Evolutionary conservation across 306 rosid genomes (phyloP), one percentile per base, ranked within the genome.

Genomic region (Citrullus mucosospermus): DNA sequence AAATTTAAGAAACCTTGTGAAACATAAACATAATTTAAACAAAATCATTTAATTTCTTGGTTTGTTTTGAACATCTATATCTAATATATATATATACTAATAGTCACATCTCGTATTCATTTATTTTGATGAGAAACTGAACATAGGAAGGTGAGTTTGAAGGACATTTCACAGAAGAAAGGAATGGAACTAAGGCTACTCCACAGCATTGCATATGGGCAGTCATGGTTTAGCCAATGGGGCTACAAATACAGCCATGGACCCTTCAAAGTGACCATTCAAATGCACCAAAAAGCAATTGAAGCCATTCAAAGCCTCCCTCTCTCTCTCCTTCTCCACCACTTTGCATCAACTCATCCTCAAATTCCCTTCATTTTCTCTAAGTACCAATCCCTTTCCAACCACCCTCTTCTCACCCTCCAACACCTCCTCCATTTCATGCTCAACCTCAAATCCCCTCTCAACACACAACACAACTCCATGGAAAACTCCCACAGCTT

Each of bases 221-320:
- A 89, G 32, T 74, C 98, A 34, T 92, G 97, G 98, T 94, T 94
- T 9, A 85, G 96, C 57, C 84, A 88, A 3, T 94, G 96, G 98
- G 97, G 93, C 20, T 94, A 94, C 88, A 88, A 86, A 74, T 91
- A 90, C 38, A 86, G 87, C 12, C 84, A 93, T 44, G 97, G 96
- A 39, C 80, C 89, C 70, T 92, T 75, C 41, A 44, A 50, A 15
- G 41, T 25, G 2, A 70, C 22, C 39, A 20, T n/a, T 5, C 76
- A 46, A 44, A 70, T 70, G 76, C 17, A 70, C 39, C 57, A 70
- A 25, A 70, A 48, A 44, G 76, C 76, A 4, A 20, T 70, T 2
- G 57, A 44, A 44, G 39, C 76, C 41, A 36, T 70, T 25, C 76
- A 46, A 46, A 15, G 3, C 56, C 56, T 48, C 38, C 76, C 56